These are phyloP conservation scores for Talaromyces borbonicus DNA, from an alignment of 495 filamentous ascomycete species.

Conservation along the genomic window DNA sequence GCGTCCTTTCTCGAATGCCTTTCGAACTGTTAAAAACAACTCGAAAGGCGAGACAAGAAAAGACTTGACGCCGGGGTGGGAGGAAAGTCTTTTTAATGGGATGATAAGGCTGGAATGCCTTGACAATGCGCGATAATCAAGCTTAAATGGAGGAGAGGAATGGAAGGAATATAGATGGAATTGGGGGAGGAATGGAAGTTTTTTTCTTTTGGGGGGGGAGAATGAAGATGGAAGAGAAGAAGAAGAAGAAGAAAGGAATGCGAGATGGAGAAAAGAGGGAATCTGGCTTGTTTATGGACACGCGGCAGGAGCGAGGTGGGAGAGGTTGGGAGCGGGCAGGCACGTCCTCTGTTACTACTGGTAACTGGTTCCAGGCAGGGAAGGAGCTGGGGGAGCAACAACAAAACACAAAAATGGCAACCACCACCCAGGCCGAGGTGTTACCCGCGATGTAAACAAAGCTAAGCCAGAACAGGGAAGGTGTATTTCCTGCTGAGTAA, in stretches of 20 bases:
- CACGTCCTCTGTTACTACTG: neutral
- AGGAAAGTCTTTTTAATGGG: conserved; percentile 29
- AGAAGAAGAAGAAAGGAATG: conserved; percentile 10
- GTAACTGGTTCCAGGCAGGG: no score
- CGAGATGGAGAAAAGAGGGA: neutral
- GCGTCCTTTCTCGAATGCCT: conserved; percentile 89
- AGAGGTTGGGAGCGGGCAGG: conserved; percentile 5
- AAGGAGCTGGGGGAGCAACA: no score
- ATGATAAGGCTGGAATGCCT: conserved; percentile 10
- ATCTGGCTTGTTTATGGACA: conserved; percentile 8
- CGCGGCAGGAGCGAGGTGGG: no score
- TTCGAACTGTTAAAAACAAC: conserved; percentile 66
- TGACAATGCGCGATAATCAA: conserved; percentile 7
- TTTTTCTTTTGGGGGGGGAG: no score
- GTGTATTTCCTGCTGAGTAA: no score
- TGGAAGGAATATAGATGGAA: conserved; percentile 4
- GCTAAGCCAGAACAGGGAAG: neutral
- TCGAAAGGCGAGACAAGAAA: conserved; percentile 95
- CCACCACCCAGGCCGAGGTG: neutral
- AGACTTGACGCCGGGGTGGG: conserved; percentile 40
- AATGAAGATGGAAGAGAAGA: conserved; percentile 1
- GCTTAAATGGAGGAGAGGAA: conserved; percentile 13
- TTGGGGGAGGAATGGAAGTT: neutral
- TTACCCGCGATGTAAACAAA: conserved; percentile 9
- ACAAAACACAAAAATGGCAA: neutral